Base-by-base conservation (phyloP, 2,329 filamentous ascomycete genomes). In the Aphanocladium album region DNA sequence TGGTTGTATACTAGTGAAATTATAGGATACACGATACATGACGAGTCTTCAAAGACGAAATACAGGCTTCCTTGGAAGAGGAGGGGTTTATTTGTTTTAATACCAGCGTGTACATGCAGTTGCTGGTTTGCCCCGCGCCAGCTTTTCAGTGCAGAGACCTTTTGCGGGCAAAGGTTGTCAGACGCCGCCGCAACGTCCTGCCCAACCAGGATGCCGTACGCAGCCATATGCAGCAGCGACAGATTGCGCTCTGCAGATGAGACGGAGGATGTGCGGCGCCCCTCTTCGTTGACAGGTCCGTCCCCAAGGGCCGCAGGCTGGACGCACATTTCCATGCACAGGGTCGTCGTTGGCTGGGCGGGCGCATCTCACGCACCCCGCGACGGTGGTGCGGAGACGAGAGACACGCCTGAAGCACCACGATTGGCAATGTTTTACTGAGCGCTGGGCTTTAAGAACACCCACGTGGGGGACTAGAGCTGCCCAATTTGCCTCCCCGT, bases 171-270 rank as follows among this genome's bases (percentile, higher is more conserved):
- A n/a, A n/a, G n/a, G n/a, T n/a, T 46, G 33, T 49, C 43, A 25
- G 41, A 57, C 19, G 17, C 4, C 16, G 27, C 23, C 16, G 5
- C n/a, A 11, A 21, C 37, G 17, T 50, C 45, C 41, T 60, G 43
- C 43, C 57, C 58, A 60, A 55, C 58, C 58, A 60, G 41, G 45
- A 43, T n/a, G 51, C 51, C 41, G 58, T 51, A 55, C 58, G 50
- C 30, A 9, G 52, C 51, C 57, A 60, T 60, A 60, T 47, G 57
- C 53, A n/a, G n/a, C n/a, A 45, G 39, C 43, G 53, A 17, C 19
- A 35, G 43, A 25, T 56, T 45, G 35, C 19, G 33, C 9, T 7
- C 19, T 12, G 25, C 19, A 49, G n/a, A 30, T 49, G 30, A 37
- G 49, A 52, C 30, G 33, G n/a, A 37, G 25, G 23, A 21, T n/a